Conservation (phyloP, 2,329 filamentous ascomycete species). For the Alternaria brassicae region DNA sequence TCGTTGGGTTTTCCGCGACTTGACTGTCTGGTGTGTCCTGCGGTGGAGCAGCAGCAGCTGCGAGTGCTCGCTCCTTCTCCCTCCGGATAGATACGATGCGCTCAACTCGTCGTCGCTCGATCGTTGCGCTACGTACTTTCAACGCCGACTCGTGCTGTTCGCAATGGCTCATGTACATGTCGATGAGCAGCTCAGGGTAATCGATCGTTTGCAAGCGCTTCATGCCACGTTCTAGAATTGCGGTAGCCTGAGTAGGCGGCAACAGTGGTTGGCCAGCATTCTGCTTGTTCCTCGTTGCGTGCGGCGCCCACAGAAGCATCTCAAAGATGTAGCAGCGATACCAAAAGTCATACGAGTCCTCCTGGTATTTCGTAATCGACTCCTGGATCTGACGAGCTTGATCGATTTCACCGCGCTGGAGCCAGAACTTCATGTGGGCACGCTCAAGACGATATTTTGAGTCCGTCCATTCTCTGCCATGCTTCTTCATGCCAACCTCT, state of each 20-base stretch:
- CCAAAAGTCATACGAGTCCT: constrained; percentile 92
- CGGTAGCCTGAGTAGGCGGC: constrained; percentile 75
- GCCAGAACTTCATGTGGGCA: constrained; percentile 90
- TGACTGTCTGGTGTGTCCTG: constrained; percentile 26
- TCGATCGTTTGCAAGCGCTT: constrained; percentile 68
- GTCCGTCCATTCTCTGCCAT: constrained; percentile 79
- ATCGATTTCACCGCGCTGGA: constrained; percentile 78
- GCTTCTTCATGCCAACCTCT: constrained; percentile 76
- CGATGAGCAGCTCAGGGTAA: constrained; percentile 77
- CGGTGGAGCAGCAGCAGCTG: constrained; percentile 55
- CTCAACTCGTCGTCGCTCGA: constrained; percentile 72
- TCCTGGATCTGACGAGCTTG: constrained; percentile 81
- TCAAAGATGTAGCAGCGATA: constrained; percentile 91
- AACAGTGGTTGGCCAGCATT: constrained; percentile 58
- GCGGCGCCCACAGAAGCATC: constrained; percentile 72
- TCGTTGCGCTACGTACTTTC: constrained; percentile 74
- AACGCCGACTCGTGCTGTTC: constrained; percentile 87
- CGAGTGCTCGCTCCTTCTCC: constrained; percentile 68
- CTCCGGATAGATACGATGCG: constrained; percentile 59
- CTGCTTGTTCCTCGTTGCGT: constrained; percentile 59
- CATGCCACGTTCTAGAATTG: constrained; percentile 75
- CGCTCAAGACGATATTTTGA: constrained; percentile 87
- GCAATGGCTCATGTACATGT: constrained; percentile 79
- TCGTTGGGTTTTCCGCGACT: constrained; percentile 60
- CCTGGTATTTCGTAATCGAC: constrained; percentile 71